phyloP scores from a whole-genome alignment of 2,329 filamentous ascomycete genomes.

The Neofusicoccum sp. region DNA sequence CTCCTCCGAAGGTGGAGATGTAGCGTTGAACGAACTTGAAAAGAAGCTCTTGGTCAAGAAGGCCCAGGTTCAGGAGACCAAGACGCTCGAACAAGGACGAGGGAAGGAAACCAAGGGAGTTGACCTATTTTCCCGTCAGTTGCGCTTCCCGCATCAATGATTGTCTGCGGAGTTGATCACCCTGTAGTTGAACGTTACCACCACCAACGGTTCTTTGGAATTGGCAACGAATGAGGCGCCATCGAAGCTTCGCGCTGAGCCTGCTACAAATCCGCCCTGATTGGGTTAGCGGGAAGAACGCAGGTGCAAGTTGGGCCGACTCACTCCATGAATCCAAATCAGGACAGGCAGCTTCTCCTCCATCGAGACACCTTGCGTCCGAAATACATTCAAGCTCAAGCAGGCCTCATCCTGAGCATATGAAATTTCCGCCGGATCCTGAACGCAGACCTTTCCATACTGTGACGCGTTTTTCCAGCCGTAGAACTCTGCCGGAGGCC shows the following conservation, averaged over 20 bases:
- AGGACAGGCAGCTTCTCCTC: constrained; percentile 2
- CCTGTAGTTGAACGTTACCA: constrained; percentile 36
- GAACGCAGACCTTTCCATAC: background rate
- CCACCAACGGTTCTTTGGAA: constrained; percentile 32
- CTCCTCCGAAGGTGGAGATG: constrained; percentile 47
- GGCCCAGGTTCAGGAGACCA: constrained; percentile 33
- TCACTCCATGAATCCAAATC: constrained; percentile 16
- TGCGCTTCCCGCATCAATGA: background rate
- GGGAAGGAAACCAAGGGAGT: constrained; percentile 33
- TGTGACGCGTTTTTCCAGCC: constrained; percentile 38
- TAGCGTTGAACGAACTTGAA: constrained; percentile 50
- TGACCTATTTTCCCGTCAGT: background rate
- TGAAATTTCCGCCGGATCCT: constrained; percentile 3
- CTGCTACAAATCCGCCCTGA: constrained; percentile 22
- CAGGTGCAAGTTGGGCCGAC: background rate
- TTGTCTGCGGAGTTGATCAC: constrained; percentile 20
- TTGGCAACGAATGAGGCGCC: constrained; percentile 34
- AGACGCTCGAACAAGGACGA: constrained; percentile 31
- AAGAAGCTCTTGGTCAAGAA: constrained; percentile 46
- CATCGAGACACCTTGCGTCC: background rate
- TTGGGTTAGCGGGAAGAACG: background rate
- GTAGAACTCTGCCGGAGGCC: constrained; percentile 42
- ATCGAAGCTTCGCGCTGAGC: constrained; percentile 33
- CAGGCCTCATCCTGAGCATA: constrained; percentile 10
- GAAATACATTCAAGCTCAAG: constrained; percentile 28